These are phyloP conservation scores for Arctium lappa DNA, from an alignment of 129 eudicot genomes.

Conservation along the genomic window DNA sequence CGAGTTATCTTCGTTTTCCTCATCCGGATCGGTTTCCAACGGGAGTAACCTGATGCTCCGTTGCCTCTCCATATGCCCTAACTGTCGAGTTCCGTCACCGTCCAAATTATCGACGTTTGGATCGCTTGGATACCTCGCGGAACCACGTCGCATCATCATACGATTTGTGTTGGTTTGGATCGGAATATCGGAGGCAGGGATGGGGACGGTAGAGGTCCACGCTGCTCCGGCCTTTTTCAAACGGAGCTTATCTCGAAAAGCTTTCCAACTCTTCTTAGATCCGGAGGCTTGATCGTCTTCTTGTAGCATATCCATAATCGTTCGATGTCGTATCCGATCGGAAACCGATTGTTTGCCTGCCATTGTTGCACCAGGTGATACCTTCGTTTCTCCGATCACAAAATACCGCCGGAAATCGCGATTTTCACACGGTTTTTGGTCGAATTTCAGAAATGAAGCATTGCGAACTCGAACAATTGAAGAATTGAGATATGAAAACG, in stretches of 20 bases:
- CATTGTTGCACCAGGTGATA: neutral
- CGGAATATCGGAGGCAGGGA: conserved; percentile 52
- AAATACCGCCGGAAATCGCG: neutral
- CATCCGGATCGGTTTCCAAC: conserved; percentile 23
- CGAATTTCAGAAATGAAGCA: neutral
- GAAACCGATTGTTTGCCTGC: conserved; percentile 18
- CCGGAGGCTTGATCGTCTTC: conserved; percentile 34
- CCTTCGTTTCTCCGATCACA: neutral
- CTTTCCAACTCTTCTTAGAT: conserved; percentile 56
- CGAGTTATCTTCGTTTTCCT: conserved; percentile 2
- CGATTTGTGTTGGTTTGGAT: conserved; percentile 23
- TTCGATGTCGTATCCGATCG: conserved; percentile 18
- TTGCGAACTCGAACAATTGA: neutral
- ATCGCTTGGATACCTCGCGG: conserved; percentile 19
- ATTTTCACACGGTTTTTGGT: neutral
- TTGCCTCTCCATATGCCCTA: conserved; percentile 21
- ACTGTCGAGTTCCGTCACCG: conserved; percentile 19
- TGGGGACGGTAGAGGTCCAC: conserved; percentile 49
- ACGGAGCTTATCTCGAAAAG: conserved; percentile 50
- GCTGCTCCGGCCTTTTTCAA: conserved; percentile 46
- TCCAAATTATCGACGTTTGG: neutral
- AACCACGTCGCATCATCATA: conserved; percentile 30
- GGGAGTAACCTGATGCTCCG: conserved; percentile 26
- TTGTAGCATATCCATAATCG: conserved; percentile 50
- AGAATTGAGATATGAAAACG: neutral